Evolutionary conservation across 1,284 basidiomycete genomes (phyloP).

Genomic region (Moesziomyces aphidis): DNA sequence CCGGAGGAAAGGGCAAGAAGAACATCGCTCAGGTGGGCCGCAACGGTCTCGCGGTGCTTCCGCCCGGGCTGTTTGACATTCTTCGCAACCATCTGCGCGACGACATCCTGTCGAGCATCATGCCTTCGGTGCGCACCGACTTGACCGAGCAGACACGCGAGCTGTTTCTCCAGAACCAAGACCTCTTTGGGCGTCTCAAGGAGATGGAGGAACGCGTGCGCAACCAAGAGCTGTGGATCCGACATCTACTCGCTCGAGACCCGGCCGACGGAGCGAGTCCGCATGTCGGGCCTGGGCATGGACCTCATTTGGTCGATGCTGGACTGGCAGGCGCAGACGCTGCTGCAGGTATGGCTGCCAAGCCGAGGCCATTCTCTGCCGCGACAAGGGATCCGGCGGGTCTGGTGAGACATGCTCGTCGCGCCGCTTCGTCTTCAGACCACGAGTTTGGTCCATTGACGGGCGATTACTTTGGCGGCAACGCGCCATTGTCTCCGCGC

Average conservation of each 20-base stretch:
- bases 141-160: slow-evolving; percentile 48
- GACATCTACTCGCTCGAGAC: slow-evolving; percentile 39
- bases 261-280: slow-evolving; percentile 20
- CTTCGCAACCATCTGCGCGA: slow-evolving; percentile 45
- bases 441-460: slow-evolving; percentile 1
- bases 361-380: slow-evolving; percentile 4
- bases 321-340: slow-evolving; percentile 15
- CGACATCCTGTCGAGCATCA: slow-evolving; percentile 45
- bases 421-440: slow-evolving; percentile 9
- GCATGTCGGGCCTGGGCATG: slow-evolving; percentile 3
- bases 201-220: slow-evolving; percentile 48
- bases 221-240: slow-evolving; percentile 45
- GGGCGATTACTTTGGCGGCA: slow-evolving; percentile 21
- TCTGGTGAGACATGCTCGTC: slow-evolving; percentile 12
- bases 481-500: slow-evolving; percentile 23
- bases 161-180: slow-evolving; percentile 48
- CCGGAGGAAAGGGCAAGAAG: slow-evolving; percentile 4
- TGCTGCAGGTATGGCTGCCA: not conserved
- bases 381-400: slow-evolving; percentile 10
- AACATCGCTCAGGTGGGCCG: slow-evolving; percentile 47
- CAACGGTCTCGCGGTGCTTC: slow-evolving; percentile 48
- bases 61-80: slow-evolving; percentile 47
- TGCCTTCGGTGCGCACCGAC: slow-evolving; percentile 46
- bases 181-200: slow-evolving; percentile 39
- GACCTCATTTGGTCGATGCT: slow-evolving; percentile 11